Conservation (phyloP, 2,329 filamentous ascomycete species). For the Curvularia spicifera region DNA sequence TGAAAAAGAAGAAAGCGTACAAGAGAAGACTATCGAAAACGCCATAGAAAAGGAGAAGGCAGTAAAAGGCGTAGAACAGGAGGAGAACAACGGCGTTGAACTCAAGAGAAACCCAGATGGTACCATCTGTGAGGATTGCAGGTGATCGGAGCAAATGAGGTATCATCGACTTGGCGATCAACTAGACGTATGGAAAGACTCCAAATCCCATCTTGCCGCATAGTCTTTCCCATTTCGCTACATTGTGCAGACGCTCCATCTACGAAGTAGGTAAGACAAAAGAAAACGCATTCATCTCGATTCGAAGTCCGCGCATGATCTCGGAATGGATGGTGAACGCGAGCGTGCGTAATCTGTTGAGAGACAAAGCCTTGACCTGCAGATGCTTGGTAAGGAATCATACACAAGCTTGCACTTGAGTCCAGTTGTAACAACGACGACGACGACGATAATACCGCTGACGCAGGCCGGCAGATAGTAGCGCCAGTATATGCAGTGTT, state of each 20-base stretch:
- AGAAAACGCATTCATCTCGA: neutral
- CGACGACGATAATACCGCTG: conserved; percentile 5
- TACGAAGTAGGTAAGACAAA: neutral
- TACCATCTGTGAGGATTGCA: conserved; percentile 49
- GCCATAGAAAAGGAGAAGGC: conserved; percentile 26
- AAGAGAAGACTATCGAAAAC: neutral
- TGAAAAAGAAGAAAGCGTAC: conserved; percentile 1
- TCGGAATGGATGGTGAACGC: neutral
- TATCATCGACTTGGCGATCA: neutral
- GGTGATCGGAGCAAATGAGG: conserved; percentile 15
- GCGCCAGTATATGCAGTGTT: conserved; percentile 5
- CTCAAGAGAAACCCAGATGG: conserved; percentile 46
- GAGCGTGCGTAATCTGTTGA: neutral
- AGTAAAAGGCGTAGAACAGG: conserved; percentile 11
- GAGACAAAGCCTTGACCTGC: neutral
- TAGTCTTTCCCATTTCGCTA: neutral
- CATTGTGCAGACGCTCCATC: neutral
- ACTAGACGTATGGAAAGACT: neutral
- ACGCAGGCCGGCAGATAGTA: neutral
- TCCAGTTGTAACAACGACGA: conserved; percentile 1
- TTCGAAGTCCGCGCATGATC: neutral
- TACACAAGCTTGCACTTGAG: neutral
- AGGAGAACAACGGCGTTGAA: conserved; percentile 2
- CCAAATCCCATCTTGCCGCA: neutral
- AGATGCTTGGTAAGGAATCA: neutral